Conservation (phyloP, 2,329 filamentous ascomycete genomes). For the Cryphonectria naterciae region DNA sequence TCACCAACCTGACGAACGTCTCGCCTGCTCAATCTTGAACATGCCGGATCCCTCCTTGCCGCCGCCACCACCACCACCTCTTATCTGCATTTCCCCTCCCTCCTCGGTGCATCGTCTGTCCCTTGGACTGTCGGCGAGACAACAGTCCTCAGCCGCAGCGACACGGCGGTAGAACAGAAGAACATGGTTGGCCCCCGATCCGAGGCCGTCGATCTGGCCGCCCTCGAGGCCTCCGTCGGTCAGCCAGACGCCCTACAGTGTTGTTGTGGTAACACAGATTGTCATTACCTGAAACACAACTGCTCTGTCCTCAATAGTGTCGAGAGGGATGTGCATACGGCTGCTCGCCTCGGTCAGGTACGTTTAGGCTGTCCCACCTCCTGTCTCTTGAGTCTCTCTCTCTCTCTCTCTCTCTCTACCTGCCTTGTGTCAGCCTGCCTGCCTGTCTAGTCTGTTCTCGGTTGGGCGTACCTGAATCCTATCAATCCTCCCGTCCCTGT, state of each 20-base stretch:
- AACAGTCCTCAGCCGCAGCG: neutral
- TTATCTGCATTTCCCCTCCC: conserved; percentile 14
- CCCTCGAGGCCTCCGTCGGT: conserved; percentile 20
- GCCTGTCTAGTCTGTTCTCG: conserved; percentile 1
- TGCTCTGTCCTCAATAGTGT: conserved; percentile 76
- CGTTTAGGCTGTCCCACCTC: conserved; percentile 40
- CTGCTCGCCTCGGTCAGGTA: conserved; percentile 91
- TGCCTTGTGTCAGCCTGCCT: neutral
- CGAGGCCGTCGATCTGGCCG: conserved; percentile 23
- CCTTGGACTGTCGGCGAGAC: neutral
- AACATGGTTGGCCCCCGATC: conserved; percentile 27
- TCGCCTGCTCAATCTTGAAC: conserved; percentile 12
- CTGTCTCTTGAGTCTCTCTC: neutral
- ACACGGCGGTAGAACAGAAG: neutral
- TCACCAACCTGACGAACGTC: neutral
- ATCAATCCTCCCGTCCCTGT: conserved; percentile 4
- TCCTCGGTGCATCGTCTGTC: conserved; percentile 10
- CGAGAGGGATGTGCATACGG: conserved; percentile 85
- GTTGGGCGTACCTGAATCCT: conserved; percentile 13
- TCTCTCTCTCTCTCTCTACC: neutral
- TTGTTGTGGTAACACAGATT: conserved; percentile 84
- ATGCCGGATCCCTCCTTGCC: conserved; percentile 27
- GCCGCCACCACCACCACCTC: conserved; percentile 12
- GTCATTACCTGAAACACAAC: conserved; percentile 81
- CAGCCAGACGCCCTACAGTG: conserved; percentile 58